Percentiles rank a stretch among this genome's conserved stretches.
phyloP scores from a whole-genome alignment of 306 rosid species.

The Vigna hirtella region DNA sequence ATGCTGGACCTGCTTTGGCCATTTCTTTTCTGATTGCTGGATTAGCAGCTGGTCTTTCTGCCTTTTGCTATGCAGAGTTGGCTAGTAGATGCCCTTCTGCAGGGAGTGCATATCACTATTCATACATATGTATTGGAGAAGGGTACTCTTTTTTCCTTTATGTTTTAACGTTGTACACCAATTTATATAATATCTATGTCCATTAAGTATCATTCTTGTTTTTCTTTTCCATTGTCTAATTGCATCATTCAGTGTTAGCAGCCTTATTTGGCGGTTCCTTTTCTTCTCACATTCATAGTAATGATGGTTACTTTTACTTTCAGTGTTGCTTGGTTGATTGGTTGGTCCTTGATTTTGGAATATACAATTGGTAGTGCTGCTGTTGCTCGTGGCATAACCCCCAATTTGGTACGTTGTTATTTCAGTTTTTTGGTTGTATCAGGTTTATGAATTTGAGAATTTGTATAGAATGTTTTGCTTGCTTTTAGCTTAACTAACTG shows the following conservation, averaged over 20 bases:
- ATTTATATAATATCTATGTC: too few species aligned
- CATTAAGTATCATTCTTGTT: neutral
- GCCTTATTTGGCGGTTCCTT: neutral
- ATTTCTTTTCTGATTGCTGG: slow-evolving; percentile 89
- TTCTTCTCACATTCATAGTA: neutral
- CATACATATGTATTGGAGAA: slow-evolving; percentile 95
- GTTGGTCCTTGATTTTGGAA: slow-evolving; percentile 91
- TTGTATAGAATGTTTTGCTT: neutral
- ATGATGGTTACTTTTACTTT: slow-evolving; percentile 30
- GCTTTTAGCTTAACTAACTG: neutral
- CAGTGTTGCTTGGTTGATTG: slow-evolving; percentile 96
- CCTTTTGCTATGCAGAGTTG: slow-evolving; percentile 96
- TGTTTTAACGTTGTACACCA: neutral
- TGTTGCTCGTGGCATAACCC: slow-evolving; percentile 93
- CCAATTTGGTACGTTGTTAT: slow-evolving; percentile 70
- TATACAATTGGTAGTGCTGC: slow-evolving; percentile 88
- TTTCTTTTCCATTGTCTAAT: neutral
- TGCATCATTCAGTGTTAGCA: too few species aligned
- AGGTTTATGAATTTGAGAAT: slow-evolving; percentile 9
- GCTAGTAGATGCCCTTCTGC: slow-evolving; percentile 97
- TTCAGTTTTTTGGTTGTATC: neutral
- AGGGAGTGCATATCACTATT: slow-evolving; percentile 98
- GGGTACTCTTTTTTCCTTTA: slow-evolving; percentile 57
- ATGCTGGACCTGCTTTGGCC: slow-evolving; percentile 86
- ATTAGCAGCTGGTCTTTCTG: slow-evolving; percentile 92